phyloP scores from a whole-genome alignment of 2,329 filamentous ascomycete genomes.

The Ascocoryne sarcoides region DNA sequence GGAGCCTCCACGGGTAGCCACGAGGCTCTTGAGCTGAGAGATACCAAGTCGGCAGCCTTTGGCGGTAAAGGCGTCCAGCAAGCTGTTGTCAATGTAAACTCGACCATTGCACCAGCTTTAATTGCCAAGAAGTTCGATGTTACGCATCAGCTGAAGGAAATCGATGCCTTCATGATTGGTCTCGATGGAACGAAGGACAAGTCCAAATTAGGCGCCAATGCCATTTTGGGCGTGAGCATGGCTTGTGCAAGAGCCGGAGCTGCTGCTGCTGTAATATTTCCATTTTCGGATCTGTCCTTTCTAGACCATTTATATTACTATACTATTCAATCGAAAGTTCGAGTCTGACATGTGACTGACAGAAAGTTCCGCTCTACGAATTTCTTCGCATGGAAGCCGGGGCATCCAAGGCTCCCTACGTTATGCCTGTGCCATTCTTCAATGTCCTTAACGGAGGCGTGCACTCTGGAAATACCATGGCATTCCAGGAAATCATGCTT shows the following conservation, averaged over 20 bases:
- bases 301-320: neutral
- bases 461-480: slow-evolving; percentile 34
- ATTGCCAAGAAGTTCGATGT: slow-evolving; percentile 45
- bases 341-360: slow-evolving; percentile 15
- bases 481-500: slow-evolving; percentile 39
- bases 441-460: slow-evolving; percentile 47
- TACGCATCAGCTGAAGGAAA: slow-evolving; percentile 41
- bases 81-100: slow-evolving; percentile 46
- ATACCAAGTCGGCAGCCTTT: slow-evolving; percentile 44
- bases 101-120: slow-evolving; percentile 44
- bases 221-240: slow-evolving; percentile 52
- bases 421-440: slow-evolving; percentile 49
- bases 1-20: slow-evolving; percentile 29
- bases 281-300: neutral
- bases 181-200: slow-evolving; percentile 52
- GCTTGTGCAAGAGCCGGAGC: slow-evolving; percentile 49
- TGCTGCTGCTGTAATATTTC: slow-evolving; percentile 36
- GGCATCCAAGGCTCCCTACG: slow-evolving; percentile 32
- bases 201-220: slow-evolving; percentile 49
- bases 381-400: slow-evolving; percentile 43
- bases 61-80: slow-evolving; percentile 46
- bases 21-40: slow-evolving; percentile 32
- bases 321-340: neutral
- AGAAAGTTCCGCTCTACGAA: slow-evolving; percentile 46
- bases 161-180: slow-evolving; percentile 44